Percentiles rank a stretch among this genome's conserved stretches.
These are phyloP conservation scores for Corrigiola litoralis DNA, from an alignment of 179 eudicot species.

Conservation along the genomic window DNA sequence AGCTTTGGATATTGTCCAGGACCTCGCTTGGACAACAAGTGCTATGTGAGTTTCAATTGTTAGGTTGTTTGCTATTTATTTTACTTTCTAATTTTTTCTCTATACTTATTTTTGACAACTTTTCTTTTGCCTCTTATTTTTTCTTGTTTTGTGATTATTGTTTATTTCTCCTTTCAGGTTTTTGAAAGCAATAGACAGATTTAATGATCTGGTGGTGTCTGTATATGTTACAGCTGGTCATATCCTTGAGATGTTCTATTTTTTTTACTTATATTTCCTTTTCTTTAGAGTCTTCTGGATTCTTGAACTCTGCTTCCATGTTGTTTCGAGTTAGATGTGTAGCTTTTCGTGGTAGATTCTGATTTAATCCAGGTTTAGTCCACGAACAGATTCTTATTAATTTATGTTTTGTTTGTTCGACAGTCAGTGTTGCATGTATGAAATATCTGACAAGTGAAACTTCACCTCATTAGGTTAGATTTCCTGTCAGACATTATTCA, in stretches of 20 bases:
- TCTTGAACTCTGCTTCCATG: not conserved
- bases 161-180: conserved; percentile 52
- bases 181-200: conserved; percentile 88
- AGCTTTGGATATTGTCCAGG: conserved; percentile 93
- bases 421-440: not conserved
- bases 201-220: conserved; percentile 90
- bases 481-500: not conserved
- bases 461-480: not conserved
- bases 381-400: too few relatives aligned
- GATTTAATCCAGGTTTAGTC: too few relatives aligned
- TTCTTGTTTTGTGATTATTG: conserved; percentile 4
- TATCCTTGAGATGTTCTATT: conserved; percentile 52
- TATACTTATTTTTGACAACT: not conserved
- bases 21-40: conserved; percentile 96
- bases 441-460: not conserved
- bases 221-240: conserved; percentile 98
- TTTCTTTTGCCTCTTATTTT: not conserved
- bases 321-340: not conserved
- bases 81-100: not conserved
- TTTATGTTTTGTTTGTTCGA: not conserved
- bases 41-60: conserved; percentile 62
- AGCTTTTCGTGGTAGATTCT: not conserved
- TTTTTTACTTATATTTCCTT: not conserved
- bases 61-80: not conserved
- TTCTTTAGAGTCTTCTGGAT: not conserved